Evolutionary conservation across 2,329 filamentous ascomycete species (phyloP).

Genomic region (Fusarium sambucinum): DNA sequence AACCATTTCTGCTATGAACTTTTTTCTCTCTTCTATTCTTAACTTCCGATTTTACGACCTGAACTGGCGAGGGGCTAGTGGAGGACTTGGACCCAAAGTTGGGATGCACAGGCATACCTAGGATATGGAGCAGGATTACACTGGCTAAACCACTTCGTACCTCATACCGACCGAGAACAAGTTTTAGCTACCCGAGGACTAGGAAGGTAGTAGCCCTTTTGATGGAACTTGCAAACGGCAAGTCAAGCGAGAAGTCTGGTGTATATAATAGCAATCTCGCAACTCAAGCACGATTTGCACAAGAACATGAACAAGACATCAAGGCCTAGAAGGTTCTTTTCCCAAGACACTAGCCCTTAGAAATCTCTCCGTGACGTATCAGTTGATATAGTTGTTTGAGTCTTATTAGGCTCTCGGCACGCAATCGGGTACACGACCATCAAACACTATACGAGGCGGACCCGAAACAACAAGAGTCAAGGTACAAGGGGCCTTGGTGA

Average conservation of each 20-base stretch:
- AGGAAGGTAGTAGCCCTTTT: conserved; percentile 22
- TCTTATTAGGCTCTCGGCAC: conserved; percentile 23
- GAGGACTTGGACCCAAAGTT: not conserved
- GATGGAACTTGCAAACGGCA: conserved; percentile 23
- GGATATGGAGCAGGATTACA: not conserved
- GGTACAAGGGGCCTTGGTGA: conserved; percentile 9
- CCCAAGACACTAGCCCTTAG: not conserved
- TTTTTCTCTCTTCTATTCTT: conserved; percentile 15
- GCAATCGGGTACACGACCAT: conserved; percentile 20
- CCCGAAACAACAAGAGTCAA: conserved; percentile 31
- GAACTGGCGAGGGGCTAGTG: conserved; percentile 23
- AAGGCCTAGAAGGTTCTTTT: conserved; percentile 29
- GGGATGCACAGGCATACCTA: not conserved
- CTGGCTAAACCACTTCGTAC: not conserved
- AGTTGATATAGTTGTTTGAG: conserved; percentile 19
- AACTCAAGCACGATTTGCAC: conserved; percentile 26
- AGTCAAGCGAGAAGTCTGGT: conserved; percentile 15
- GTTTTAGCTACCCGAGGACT: not conserved
- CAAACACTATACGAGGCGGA: conserved; percentile 37
- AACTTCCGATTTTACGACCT: conserved; percentile 33
- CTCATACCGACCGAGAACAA: not conserved
- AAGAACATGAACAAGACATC: conserved; percentile 32
- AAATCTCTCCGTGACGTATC: not conserved
- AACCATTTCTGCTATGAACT: conserved; percentile 18
- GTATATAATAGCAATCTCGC: conserved; percentile 43